These are phyloP conservation scores for Pleurotus ostreatus DNA, from an alignment of 768 basidiomycete species.

Conservation along the genomic window DNA sequence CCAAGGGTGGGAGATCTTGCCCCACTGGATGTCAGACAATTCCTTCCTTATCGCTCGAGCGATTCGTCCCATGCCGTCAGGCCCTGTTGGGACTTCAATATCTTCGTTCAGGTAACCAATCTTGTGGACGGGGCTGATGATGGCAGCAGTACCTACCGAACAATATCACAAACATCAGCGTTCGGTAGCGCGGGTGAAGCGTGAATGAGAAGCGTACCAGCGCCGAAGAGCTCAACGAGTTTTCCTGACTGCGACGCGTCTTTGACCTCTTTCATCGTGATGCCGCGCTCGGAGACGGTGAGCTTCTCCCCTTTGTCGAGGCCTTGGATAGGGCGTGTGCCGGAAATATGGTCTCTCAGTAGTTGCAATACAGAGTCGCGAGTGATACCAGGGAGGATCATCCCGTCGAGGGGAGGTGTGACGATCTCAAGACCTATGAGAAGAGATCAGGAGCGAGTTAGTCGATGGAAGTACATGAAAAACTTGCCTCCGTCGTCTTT, in stretches of 20 bases:
- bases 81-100: conserved; percentile 57
- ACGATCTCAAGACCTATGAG: conserved; percentile 70
- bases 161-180: conserved; percentile 1
- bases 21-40: conserved; percentile 80
- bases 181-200: not conserved
- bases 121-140: conserved; percentile 66
- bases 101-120: conserved; percentile 73
- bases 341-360: conserved; percentile 55
- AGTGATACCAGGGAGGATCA: conserved; percentile 91
- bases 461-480: conserved; percentile 1
- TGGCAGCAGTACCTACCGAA: conserved; percentile 69
- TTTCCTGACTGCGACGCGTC: conserved; percentile 51
- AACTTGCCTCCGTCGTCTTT: conserved; percentile 56
- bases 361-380: conserved; percentile 80
- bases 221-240: conserved; percentile 79
- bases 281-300: conserved; percentile 57
- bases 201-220: conserved; percentile 43
- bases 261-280: conserved; percentile 76
- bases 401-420: conserved; percentile 87
- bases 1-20: conserved; percentile 76
- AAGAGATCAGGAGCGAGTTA: not conserved
- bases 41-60: conserved; percentile 67
- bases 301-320: conserved; percentile 48
- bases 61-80: conserved; percentile 78
- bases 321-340: conserved; percentile 37